Conservation (phyloP, 768 basidiomycete genomes). For the Tricholoma sp. region DNA sequence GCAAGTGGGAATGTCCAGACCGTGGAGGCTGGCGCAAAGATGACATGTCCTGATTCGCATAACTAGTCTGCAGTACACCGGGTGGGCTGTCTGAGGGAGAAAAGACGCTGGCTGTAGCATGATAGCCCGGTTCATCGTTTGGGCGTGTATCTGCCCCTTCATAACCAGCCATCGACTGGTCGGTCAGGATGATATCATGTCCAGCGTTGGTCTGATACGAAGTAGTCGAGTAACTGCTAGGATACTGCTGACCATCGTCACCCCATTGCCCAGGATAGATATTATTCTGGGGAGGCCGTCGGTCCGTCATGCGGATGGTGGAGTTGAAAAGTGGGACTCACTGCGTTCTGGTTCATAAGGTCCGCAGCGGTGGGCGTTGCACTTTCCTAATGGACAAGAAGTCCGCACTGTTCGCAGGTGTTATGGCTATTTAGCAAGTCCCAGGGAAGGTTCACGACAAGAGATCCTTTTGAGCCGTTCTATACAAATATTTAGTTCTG, state of each 20-base stretch:
- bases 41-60: constrained; percentile 17
- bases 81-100: constrained; percentile 13
- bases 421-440: constrained; percentile 15
- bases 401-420: constrained; percentile 26
- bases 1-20: constrained; percentile 25
- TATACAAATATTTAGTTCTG: constrained; percentile 19
- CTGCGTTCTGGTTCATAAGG: constrained; percentile 24
- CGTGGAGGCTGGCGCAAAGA: constrained; percentile 29
- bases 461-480: constrained; percentile 10
- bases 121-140: constrained; percentile 4
- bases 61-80: constrained; percentile 4
- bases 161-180: constrained; percentile 20
- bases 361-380: constrained; percentile 17
- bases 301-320: constrained; percentile 23
- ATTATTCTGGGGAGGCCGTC: constrained; percentile 27
- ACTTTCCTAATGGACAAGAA: constrained; percentile 16
- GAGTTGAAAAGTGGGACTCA: constrained; percentile 7
- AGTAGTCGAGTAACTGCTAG: constrained; percentile 22
- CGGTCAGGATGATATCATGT: constrained; percentile 17
- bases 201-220: constrained; percentile 17
- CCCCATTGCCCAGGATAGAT: constrained; percentile 32
- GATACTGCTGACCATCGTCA: constrained; percentile 26
- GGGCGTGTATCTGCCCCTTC: constrained; percentile 6
- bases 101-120: not conserved
- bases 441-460: constrained; percentile 14